A percentile compares a stretch with the other conserved stretches of the same genome.
Conservation (phyloP, 1,284 basidiomycete species). For the Apiotrichum sp. region DNA sequence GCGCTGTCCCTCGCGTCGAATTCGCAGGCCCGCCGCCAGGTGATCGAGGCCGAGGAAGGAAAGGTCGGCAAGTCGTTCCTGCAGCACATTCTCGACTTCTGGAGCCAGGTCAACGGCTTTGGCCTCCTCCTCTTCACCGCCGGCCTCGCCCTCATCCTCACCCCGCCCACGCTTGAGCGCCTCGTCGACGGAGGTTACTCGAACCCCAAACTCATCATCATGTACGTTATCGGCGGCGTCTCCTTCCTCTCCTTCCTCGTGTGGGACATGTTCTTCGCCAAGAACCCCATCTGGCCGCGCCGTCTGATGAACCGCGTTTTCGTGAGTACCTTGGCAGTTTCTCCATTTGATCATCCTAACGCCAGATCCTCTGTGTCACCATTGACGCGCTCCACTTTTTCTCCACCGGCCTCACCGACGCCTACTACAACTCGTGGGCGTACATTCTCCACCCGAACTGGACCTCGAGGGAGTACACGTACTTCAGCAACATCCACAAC, state of each 20-base stretch:
- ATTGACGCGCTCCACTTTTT: slow-evolving; percentile 39
- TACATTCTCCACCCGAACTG: slow-evolving; percentile 21
- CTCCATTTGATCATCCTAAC: not conserved
- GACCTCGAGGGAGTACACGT: slow-evolving; percentile 18
- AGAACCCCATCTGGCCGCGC: slow-evolving; percentile 45
- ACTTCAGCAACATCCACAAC: slow-evolving; percentile 19
- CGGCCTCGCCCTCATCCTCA: slow-evolving; percentile 42
- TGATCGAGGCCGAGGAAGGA: not conserved
- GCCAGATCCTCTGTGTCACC: slow-evolving; percentile 18
- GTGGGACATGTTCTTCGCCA: slow-evolving; percentile 44
- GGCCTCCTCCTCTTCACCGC: slow-evolving; percentile 45
- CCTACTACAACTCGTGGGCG: slow-evolving; percentile 37
- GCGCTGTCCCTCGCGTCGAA: slow-evolving; percentile 33
- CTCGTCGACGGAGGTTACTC: slow-evolving; percentile 37
- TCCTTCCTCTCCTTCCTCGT: slow-evolving; percentile 40
- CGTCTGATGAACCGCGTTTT: slow-evolving; percentile 48
- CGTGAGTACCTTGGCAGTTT: slow-evolving; percentile 12
- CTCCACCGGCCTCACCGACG: slow-evolving; percentile 25
- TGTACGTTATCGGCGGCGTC: slow-evolving; percentile 45
- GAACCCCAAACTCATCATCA: slow-evolving; percentile 48
- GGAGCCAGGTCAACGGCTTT: slow-evolving; percentile 38
- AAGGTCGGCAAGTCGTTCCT: not conserved
- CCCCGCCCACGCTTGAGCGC: slow-evolving; percentile 41
- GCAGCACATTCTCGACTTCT: slow-evolving; percentile 5
- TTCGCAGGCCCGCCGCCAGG: slow-evolving; percentile 21